Percentiles rank a stretch among this genome's conserved stretches.
phyloP scores from a whole-genome alignment of 1,139 yeast genomes.

The Saccharomyces hybrid region DNA sequence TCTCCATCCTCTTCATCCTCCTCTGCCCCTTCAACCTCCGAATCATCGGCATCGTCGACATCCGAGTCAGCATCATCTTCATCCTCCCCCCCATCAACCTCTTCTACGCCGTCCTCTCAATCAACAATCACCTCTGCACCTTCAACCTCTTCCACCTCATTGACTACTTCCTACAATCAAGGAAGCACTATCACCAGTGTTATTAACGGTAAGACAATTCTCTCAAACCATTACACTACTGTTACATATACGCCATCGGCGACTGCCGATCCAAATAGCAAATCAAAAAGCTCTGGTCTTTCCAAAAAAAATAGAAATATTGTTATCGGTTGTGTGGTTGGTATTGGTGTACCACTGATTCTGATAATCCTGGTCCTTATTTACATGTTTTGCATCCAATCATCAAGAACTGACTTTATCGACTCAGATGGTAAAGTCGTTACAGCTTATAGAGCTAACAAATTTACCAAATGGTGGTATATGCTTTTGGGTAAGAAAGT shows the following conservation, averaged over 20 bases:
- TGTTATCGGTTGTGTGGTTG: constrained; percentile 46
- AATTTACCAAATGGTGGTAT: constrained; percentile 26
- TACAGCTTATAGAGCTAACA: constrained; percentile 29
- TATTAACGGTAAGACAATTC: constrained; percentile 28
- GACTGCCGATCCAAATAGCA: constrained; percentile 12
- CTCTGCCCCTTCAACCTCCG: too few species aligned
- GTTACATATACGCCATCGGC: constrained; percentile 22
- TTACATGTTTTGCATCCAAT: constrained; percentile 28
- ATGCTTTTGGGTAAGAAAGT: constrained; percentile 24
- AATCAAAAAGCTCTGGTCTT: constrained; percentile 20
- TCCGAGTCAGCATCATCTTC: too few species aligned
- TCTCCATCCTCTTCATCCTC: too few species aligned
- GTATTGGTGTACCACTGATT: constrained; percentile 35
- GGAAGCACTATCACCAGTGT: constrained; percentile 23
- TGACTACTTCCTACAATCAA: too few species aligned
- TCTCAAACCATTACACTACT: constrained; percentile 31
- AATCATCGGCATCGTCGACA: too few species aligned
- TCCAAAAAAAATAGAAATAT: constrained; percentile 39
- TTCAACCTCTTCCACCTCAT: too few species aligned
- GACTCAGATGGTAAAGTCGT: constrained; percentile 38
- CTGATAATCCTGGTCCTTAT: constrained; percentile 14
- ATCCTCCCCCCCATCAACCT: too few species aligned
- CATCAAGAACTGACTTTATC: constrained; percentile 32
- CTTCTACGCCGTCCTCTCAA: too few species aligned
- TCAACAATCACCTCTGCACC: too few species aligned